A percentile compares a stretch with the other conserved stretches of the same genome.
Conservation (phyloP, 768 basidiomycete genomes). For the Strobilomyces confusus region DNA sequence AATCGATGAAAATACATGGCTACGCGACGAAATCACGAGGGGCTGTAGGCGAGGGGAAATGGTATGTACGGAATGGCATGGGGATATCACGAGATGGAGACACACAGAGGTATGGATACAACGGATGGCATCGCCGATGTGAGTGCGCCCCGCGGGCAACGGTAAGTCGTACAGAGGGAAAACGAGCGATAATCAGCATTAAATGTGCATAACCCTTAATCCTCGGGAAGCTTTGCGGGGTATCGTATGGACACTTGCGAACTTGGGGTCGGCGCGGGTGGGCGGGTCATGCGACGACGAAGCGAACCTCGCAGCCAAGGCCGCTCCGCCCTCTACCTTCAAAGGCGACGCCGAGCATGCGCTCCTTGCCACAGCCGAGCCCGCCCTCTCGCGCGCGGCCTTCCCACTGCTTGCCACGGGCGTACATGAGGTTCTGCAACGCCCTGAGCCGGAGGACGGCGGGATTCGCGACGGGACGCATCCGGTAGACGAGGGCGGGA, state of each 20-base stretch:
- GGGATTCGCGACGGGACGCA: constrained; percentile 59
- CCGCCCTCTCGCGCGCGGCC: constrained; percentile 46
- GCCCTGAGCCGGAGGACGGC: constrained; percentile 55
- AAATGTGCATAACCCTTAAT: constrained; percentile 30
- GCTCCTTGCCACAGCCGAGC: constrained; percentile 54
- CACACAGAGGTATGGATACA: constrained; percentile 27
- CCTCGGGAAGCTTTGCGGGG: constrained; percentile 10
- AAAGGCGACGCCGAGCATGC: constrained; percentile 54
- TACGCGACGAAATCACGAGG: not conserved
- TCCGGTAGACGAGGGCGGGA: constrained; percentile 37
- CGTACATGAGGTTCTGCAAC: constrained; percentile 51
- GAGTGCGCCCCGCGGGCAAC: not conserved
- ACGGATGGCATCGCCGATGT: constrained; percentile 7
- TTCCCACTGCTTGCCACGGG: constrained; percentile 44
- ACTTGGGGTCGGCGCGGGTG: not conserved
- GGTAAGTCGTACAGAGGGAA: constrained; percentile 3
- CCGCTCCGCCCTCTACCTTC: constrained; percentile 58
- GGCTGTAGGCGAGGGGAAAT: not conserved
- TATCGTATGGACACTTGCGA: constrained; percentile 3
- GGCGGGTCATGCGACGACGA: constrained; percentile 26
- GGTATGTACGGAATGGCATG: not conserved
- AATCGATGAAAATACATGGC: not conserved
- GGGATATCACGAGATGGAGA: constrained; percentile 22
- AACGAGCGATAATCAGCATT: constrained; percentile 27
- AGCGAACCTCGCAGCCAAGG: constrained; percentile 41